Evolutionary conservation across 441 rosid genomes (phyloP).

Genomic region (Lepidium campestre): DNA sequence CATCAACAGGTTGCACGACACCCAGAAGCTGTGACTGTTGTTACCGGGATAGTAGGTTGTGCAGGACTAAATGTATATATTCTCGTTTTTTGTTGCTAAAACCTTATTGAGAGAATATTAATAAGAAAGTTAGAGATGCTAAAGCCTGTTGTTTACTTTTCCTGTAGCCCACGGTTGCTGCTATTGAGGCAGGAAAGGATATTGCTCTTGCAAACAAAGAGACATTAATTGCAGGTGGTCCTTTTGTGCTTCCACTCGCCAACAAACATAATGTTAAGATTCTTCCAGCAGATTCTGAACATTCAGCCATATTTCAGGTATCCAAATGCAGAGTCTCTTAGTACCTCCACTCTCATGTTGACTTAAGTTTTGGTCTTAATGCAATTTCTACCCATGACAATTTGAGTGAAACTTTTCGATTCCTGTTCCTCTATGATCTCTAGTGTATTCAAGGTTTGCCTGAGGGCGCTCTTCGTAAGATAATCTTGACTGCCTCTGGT

Average conservation of each 20-base stretch:
- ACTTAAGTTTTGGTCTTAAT: background rate
- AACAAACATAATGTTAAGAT: conserved; percentile 82
- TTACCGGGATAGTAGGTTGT: conserved; percentile 94
- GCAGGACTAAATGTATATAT: conserved; percentile 73
- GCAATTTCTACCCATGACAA: background rate
- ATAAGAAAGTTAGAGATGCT: background rate
- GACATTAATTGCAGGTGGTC: conserved; percentile 94
- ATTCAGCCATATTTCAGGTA: conserved; percentile 97
- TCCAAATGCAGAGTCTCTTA: background rate
- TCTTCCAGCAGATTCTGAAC: conserved; percentile 98
- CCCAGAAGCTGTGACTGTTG: conserved; percentile 80
- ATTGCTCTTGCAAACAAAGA: conserved; percentile 95
- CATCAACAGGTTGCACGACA: conserved; percentile 81
- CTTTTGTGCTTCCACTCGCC: conserved; percentile 92
- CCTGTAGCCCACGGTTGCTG: conserved; percentile 86
- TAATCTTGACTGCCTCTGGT: conserved; percentile 94
- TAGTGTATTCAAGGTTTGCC: conserved; percentile 95
- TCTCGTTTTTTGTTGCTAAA: background rate
- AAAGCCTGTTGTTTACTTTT: background rate
- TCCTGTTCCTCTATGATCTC: background rate
- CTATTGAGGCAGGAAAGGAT: conserved; percentile 93
- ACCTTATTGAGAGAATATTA: background rate
- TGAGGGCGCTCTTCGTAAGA: conserved; percentile 75
- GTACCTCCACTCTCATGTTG: background rate
- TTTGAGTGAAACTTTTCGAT: background rate